These are phyloP conservation scores for Chaetomium sp. DNA, from an alignment of 2,329 filamentous ascomycete species.

Conservation along the genomic window DNA sequence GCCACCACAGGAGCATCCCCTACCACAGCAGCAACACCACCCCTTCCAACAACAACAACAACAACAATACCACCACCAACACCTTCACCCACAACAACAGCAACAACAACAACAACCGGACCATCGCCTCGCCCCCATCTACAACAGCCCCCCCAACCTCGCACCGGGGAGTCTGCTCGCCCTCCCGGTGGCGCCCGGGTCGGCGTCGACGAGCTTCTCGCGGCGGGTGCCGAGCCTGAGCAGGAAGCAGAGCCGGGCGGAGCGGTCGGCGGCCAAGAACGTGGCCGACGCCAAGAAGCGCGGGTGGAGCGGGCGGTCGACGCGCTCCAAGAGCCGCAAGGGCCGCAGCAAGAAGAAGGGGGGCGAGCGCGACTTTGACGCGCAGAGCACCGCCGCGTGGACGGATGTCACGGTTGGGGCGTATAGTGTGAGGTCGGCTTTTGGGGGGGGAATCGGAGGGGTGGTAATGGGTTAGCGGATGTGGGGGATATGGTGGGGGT, in stretches of 20 bases:
- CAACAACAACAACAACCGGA: neutral
- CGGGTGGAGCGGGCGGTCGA: conserved; percentile 54
- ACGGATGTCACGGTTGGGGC: conserved; percentile 33
- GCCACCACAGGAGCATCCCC: conserved; percentile 48
- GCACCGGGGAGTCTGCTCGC: conserved; percentile 16
- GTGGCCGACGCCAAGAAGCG: conserved; percentile 61
- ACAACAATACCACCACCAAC: conserved; percentile 19
- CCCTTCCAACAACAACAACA: conserved; percentile 53
- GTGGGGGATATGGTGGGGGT: conserved; percentile 11
- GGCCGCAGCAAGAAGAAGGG: conserved; percentile 45
- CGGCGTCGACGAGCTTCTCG: conserved; percentile 42
- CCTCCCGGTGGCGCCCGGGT: conserved; percentile 36
- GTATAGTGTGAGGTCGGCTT: conserved; percentile 24
- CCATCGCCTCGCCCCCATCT: neutral
- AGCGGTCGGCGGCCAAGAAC: conserved; percentile 63
- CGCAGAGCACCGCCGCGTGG: conserved; percentile 45
- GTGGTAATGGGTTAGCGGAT: conserved; percentile 4
- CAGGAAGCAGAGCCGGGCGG: conserved; percentile 57
- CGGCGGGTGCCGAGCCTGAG: conserved; percentile 47
- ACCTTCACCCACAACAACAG: neutral
- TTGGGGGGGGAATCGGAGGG: conserved; percentile 2
- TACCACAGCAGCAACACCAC: neutral
- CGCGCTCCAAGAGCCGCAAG: conserved; percentile 41
- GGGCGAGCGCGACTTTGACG: conserved; percentile 42
- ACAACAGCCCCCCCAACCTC: neutral